These are phyloP conservation scores for Pyrenochaeta sp. DNA, from an alignment of 2,329 filamentous ascomycete species.

Conservation along the genomic window DNA sequence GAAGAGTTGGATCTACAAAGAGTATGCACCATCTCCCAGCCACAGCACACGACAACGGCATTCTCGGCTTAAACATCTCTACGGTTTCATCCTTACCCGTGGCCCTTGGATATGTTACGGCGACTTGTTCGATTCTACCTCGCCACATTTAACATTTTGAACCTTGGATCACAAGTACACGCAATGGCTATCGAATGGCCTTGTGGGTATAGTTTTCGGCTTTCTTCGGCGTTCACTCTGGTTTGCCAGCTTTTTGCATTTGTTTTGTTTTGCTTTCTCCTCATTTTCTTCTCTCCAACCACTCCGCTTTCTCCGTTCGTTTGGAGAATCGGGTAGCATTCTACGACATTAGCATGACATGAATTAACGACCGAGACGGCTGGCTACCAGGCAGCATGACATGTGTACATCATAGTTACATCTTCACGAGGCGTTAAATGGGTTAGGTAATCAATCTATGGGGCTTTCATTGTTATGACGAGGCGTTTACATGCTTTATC, in stretches of 20 bases:
- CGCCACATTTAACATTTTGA: not conserved
- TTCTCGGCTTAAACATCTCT: not conserved
- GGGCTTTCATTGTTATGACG: not conserved
- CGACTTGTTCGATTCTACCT: not conserved
- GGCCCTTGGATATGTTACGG: not conserved
- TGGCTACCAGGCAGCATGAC: slow-evolving; percentile 5
- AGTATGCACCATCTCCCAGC: not conserved
- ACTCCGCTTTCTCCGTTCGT: not conserved
- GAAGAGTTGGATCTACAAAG: slow-evolving; percentile 7
- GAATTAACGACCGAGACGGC: slow-evolving; percentile 19
- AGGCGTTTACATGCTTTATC: not conserved
- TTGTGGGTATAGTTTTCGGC: not conserved
- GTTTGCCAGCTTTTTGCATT: not conserved
- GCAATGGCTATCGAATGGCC: not conserved
- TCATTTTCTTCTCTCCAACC: not conserved
- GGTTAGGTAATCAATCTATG: not conserved
- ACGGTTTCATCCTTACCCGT: not conserved
- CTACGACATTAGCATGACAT: slow-evolving; percentile 2
- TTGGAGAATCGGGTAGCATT: not conserved
- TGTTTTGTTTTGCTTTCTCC: not conserved
- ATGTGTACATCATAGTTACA: slow-evolving; percentile 22
- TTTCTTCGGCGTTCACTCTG: not conserved
- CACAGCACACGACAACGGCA: not conserved
- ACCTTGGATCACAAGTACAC: not conserved
- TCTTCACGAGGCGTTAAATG: slow-evolving; percentile 3